Percentiles rank a stretch among this genome's conserved stretches.
Evolutionary conservation across 805 yeast species (phyloP).

Genomic region (Cyberlindnera veronae): DNA sequence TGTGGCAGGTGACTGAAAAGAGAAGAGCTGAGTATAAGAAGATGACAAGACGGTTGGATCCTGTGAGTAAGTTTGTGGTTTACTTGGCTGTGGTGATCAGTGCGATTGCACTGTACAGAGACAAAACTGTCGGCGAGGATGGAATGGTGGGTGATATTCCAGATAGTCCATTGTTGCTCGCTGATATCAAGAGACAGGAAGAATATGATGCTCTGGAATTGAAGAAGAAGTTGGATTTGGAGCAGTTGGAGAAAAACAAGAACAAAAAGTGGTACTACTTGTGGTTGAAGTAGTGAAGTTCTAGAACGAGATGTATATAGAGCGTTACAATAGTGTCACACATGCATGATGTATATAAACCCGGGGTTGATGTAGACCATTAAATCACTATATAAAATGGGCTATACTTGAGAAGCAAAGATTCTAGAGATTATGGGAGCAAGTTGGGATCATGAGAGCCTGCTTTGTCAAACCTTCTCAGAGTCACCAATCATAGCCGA

Average conservation of each 20-base stretch:
- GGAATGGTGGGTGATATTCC: slow-evolving; percentile 33
- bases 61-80: slow-evolving; percentile 50
- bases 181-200: slow-evolving; percentile 31
- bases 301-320: neutral
- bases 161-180: slow-evolving; percentile 38
- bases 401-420: neutral
- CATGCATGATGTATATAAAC: neutral
- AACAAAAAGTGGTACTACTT: slow-evolving; percentile 25
- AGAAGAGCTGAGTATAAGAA: slow-evolving; percentile 42
- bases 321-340: neutral
- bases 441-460: no score
- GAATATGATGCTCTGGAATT: slow-evolving; percentile 14
- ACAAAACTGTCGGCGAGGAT: slow-evolving; percentile 46
- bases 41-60: slow-evolving; percentile 51
- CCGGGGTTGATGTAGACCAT: neutral
- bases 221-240: slow-evolving; percentile 12
- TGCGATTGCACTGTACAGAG: slow-evolving; percentile 52
- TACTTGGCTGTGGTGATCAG: slow-evolving; percentile 46
- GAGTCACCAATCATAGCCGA: no score
- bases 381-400: no score
- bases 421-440: no score
- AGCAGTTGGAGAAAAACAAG: slow-evolving; percentile 1
- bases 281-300: slow-evolving; percentile 22
- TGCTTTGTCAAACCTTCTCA: no score
- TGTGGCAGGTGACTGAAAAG: slow-evolving; percentile 40